Conservation (phyloP, 768 basidiomycete species). For the Royoungia palumana region DNA sequence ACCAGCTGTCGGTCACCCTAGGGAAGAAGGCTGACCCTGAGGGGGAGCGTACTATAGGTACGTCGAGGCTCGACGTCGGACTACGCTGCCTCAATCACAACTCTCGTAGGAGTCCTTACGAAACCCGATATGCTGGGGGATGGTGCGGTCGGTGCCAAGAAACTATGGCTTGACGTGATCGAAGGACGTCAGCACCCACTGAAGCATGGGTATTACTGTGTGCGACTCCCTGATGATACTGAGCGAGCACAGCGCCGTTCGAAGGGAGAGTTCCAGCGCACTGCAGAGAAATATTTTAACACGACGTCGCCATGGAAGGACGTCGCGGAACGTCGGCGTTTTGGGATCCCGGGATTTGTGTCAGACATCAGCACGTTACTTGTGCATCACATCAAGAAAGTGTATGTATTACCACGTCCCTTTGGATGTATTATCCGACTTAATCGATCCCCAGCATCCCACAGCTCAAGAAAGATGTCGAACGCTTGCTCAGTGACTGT, state of each 20-base stretch:
- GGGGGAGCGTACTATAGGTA: slow-evolving; percentile 63
- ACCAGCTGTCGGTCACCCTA: slow-evolving; percentile 53
- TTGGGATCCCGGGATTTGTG: slow-evolving; percentile 55
- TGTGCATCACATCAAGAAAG: slow-evolving; percentile 47
- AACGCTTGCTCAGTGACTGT: slow-evolving; percentile 37
- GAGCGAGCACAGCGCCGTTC: slow-evolving; percentile 42
- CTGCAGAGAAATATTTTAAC: slow-evolving; percentile 46
- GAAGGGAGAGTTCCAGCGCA: slow-evolving; percentile 34
- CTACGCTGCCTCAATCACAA: background rate
- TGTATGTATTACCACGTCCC: slow-evolving; percentile 36
- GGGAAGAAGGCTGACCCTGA: slow-evolving; percentile 51
- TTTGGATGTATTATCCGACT: background rate
- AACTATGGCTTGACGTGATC: slow-evolving; percentile 50
- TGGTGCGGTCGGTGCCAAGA: slow-evolving; percentile 40
- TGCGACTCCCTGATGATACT: slow-evolving; percentile 59
- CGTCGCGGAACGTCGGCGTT: slow-evolving; percentile 43
- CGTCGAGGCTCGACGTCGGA: background rate
- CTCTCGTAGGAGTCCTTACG: slow-evolving; percentile 56
- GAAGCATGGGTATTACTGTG: slow-evolving; percentile 61
- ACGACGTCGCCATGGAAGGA: slow-evolving; percentile 50
- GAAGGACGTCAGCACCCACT: slow-evolving; percentile 45
- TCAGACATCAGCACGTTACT: slow-evolving; percentile 50
- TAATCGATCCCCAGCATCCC: slow-evolving; percentile 41
- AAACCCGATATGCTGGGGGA: slow-evolving; percentile 57
- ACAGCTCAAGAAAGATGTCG: slow-evolving; percentile 38